Evolutionary conservation across 768 basidiomycete species (phyloP).

Genomic region (Russula olivacea): DNA sequence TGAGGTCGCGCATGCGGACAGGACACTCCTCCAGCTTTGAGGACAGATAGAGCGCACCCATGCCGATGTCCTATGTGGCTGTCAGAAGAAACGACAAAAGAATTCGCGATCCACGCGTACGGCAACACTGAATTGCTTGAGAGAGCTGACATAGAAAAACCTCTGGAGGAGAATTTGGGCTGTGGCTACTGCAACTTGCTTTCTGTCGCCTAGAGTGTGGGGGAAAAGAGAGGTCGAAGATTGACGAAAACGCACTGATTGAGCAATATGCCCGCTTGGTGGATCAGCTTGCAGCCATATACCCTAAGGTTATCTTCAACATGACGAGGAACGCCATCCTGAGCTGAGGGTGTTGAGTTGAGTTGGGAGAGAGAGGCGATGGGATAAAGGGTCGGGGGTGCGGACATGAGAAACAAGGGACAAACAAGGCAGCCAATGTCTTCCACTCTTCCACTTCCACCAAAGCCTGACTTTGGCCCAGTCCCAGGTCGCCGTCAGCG

Average conservation of each 20-base stretch:
- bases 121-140: slow-evolving; percentile 91
- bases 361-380: slow-evolving; percentile 79
- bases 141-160: slow-evolving; percentile 93
- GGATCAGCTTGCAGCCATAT: slow-evolving; percentile 90
- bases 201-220: slow-evolving; percentile 42
- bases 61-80: slow-evolving; percentile 63
- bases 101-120: slow-evolving; percentile 42
- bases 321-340: slow-evolving; percentile 74
- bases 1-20: slow-evolving; percentile 84
- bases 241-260: slow-evolving; percentile 58
- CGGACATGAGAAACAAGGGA: slow-evolving; percentile 24
- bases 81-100: neutral
- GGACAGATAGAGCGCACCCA: slow-evolving; percentile 82
- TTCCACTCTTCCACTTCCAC: slow-evolving; percentile 34
- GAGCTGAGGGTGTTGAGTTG: slow-evolving; percentile 67
- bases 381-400: slow-evolving; percentile 49
- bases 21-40: slow-evolving; percentile 93
- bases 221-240: slow-evolving; percentile 5
- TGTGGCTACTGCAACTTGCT: slow-evolving; percentile 94
- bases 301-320: slow-evolving; percentile 86
- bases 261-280: slow-evolving; percentile 87
- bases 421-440: slow-evolving; percentile 24
- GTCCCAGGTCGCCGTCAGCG: slow-evolving; percentile 25
- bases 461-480: slow-evolving; percentile 32
- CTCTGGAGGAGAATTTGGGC: slow-evolving; percentile 95